A percentile compares a stretch with the other conserved stretches of the same genome.
phyloP scores from a whole-genome alignment of 2,329 filamentous ascomycete genomes.

The Clonostachys sp. region DNA sequence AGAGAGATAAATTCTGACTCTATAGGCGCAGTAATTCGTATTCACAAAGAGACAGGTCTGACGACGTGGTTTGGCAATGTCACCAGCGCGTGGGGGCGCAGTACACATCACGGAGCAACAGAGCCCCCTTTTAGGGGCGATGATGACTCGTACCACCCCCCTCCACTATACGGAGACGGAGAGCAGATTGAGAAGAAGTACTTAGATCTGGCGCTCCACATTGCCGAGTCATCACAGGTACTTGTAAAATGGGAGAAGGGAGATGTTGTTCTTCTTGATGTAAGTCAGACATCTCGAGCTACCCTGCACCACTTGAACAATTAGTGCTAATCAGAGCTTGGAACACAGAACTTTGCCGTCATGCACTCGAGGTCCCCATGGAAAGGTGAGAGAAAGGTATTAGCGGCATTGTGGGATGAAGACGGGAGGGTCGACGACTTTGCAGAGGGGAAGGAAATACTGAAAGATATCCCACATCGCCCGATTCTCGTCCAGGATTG shows the following conservation, averaged over 20 bases:
- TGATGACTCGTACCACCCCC: slow-evolving; percentile 24
- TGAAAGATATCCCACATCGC: too few relatives aligned
- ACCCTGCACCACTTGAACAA: background rate
- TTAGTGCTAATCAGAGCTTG: background rate
- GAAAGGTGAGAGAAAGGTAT: slow-evolving; percentile 19
- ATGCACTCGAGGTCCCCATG: slow-evolving; percentile 22
- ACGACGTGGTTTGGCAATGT: slow-evolving; percentile 25
- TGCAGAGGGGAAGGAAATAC: slow-evolving; percentile 7
- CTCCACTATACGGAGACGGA: slow-evolving; percentile 20
- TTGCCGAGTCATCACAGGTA: slow-evolving; percentile 16
- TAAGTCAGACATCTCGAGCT: slow-evolving; percentile 6
- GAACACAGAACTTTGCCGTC: slow-evolving; percentile 21
- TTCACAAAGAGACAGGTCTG: slow-evolving; percentile 15
- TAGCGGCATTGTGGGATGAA: slow-evolving; percentile 23
- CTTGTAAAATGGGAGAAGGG: slow-evolving; percentile 18
- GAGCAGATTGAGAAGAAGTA: slow-evolving; percentile 17
- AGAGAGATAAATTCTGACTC: too few relatives aligned
- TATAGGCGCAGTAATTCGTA: slow-evolving; percentile 16
- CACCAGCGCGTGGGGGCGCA: slow-evolving; percentile 26
- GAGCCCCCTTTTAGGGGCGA: slow-evolving; percentile 19
- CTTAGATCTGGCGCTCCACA: slow-evolving; percentile 17
- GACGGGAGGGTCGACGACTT: slow-evolving; percentile 15
- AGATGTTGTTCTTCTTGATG: slow-evolving; percentile 21
- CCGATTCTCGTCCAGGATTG: too few relatives aligned
- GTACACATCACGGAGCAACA: slow-evolving; percentile 21